Evolutionary conservation across 176 grass and related monocot species (phyloP).

Genomic region (Puya raimondii): DNA sequence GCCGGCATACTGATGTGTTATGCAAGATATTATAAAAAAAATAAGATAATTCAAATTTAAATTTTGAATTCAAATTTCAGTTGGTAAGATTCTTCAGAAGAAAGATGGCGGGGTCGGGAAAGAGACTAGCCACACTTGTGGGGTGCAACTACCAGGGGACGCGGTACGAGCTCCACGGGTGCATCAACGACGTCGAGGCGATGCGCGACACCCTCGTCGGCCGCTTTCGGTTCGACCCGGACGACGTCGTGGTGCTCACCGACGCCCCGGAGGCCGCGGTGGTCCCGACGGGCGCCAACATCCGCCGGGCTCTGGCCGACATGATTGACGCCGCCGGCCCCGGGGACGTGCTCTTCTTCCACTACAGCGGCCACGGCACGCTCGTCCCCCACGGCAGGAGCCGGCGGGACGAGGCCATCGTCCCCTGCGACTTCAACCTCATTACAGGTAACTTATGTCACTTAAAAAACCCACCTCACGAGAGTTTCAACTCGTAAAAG

Average conservation of each 20-base stretch:
- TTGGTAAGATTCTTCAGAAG: background rate
- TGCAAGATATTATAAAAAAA: too few species aligned
- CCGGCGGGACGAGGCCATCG: slow-evolving; percentile 90
- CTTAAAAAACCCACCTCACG: background rate
- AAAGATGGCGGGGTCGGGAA: slow-evolving; percentile 26
- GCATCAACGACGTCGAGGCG: slow-evolving; percentile 69
- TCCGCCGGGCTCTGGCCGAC: slow-evolving; percentile 31
- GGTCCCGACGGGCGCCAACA: slow-evolving; percentile 42
- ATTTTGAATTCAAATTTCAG: too few species aligned
- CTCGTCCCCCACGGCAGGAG: slow-evolving; percentile 79
- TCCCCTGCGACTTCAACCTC: slow-evolving; percentile 75
- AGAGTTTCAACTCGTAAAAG: too few species aligned
- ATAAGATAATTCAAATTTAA: too few species aligned
- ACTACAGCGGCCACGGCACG: slow-evolving; percentile 82
- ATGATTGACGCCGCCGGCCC: slow-evolving; percentile 44
- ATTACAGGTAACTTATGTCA: slow-evolving; percentile 40
- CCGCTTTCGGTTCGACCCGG: slow-evolving; percentile 47
- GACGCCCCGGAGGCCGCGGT: slow-evolving; percentile 40
- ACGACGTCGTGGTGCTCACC: slow-evolving; percentile 44
- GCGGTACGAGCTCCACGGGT: slow-evolving; percentile 60
- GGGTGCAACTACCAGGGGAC: slow-evolving; percentile 84
- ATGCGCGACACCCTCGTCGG: slow-evolving; percentile 57
- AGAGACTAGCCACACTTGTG: slow-evolving; percentile 52
- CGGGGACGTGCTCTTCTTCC: slow-evolving; percentile 76
- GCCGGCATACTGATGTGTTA: too few species aligned